Conservation (phyloP, 345 rosid species). For the Acer campestre region DNA sequence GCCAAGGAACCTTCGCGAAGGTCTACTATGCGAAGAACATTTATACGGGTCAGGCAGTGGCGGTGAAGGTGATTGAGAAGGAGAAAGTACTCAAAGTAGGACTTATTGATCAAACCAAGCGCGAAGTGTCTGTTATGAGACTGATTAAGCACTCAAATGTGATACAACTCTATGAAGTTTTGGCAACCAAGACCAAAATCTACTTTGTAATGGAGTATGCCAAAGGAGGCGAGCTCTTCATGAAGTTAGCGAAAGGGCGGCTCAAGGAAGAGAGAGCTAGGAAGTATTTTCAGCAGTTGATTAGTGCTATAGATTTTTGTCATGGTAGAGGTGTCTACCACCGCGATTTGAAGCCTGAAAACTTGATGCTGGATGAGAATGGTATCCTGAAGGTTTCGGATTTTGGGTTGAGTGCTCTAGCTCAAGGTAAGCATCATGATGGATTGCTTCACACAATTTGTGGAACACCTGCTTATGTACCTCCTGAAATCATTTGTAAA, state of each 20-base stretch:
- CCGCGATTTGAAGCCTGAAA: constrained; percentile 50
- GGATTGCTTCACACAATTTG: constrained; percentile 49
- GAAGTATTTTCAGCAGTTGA: constrained; percentile 44
- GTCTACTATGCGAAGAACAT: constrained; percentile 41
- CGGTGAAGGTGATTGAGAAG: constrained; percentile 43
- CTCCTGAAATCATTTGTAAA: constrained; percentile 45
- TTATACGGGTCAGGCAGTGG: constrained; percentile 34
- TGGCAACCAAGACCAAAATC: constrained; percentile 51
- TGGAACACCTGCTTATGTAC: constrained; percentile 50
- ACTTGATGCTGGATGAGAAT: constrained; percentile 40
- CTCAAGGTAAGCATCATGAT: constrained; percentile 35
- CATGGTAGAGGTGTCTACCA: constrained; percentile 47
- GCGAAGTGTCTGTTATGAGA: constrained; percentile 44
- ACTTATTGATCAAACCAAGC: constrained; percentile 43
- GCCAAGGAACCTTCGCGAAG: constrained; percentile 48
- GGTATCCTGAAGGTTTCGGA: constrained; percentile 42
- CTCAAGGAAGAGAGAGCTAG: constrained; percentile 37
- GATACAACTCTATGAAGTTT: constrained; percentile 44
- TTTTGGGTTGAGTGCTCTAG: constrained; percentile 45
- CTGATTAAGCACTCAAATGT: constrained; percentile 42
- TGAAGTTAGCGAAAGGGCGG: constrained; percentile 41
- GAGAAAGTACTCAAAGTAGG: constrained; percentile 42
- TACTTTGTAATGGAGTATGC: constrained; percentile 47
- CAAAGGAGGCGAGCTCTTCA: constrained; percentile 47
- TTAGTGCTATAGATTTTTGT: constrained; percentile 46